Evolutionary conservation across 768 basidiomycete genomes (phyloP).

Genomic region (Chalciporus sphaerocephalus): DNA sequence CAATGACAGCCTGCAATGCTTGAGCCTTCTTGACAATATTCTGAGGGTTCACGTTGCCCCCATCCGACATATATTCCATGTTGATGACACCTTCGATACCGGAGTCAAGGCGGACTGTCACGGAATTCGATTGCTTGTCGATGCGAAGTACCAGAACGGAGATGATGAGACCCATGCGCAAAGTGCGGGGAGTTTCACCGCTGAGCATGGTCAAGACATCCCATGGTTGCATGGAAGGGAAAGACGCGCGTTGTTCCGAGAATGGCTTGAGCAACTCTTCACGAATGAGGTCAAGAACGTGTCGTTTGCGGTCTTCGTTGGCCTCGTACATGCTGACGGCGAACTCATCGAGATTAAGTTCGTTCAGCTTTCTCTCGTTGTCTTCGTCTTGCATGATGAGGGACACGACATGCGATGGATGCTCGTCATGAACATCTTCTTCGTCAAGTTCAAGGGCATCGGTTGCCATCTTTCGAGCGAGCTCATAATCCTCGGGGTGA

Average conservation of each 20-base stretch:
- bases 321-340: slow-evolving; percentile 86
- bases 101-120: slow-evolving; percentile 81
- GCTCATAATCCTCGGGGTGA: slow-evolving; percentile 95
- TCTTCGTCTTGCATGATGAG: slow-evolving; percentile 81
- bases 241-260: slow-evolving; percentile 64
- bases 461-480: slow-evolving; percentile 97
- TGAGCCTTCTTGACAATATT: slow-evolving; percentile 71
- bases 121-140: slow-evolving; percentile 36
- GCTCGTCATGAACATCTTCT: slow-evolving; percentile 89
- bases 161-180: slow-evolving; percentile 76
- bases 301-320: slow-evolving; percentile 80
- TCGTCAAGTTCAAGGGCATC: slow-evolving; percentile 97
- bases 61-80: slow-evolving; percentile 53
- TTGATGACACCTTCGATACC: slow-evolving; percentile 83
- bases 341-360: slow-evolving; percentile 94
- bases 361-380: slow-evolving; percentile 74
- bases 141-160: slow-evolving; percentile 65
- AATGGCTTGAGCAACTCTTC: slow-evolving; percentile 81
- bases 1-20: slow-evolving; percentile 73
- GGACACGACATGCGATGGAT: slow-evolving; percentile 85
- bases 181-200: slow-evolving; percentile 79
- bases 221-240: slow-evolving; percentile 62
- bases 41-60: slow-evolving; percentile 35
- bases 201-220: slow-evolving; percentile 94
- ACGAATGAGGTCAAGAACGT: slow-evolving; percentile 84